Base-by-base conservation (phyloP, 306 rosid species). In the Sicyos edulis region DNA sequence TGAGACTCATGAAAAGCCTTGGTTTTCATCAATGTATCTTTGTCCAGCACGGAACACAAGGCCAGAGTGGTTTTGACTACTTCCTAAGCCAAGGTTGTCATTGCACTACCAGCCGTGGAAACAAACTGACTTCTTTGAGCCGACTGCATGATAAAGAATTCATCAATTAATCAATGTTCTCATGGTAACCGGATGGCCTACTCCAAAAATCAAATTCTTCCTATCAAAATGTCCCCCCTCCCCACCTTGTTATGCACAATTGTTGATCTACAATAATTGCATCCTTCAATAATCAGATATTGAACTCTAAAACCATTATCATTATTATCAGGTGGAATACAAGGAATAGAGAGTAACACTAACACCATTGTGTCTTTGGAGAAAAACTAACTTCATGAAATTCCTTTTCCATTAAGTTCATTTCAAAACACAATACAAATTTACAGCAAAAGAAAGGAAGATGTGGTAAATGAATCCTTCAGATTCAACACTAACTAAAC, bases 261-360 rank as follows among this genome's bases (percentile, higher is more conserved):
- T 88, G 90, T 76, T 92, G 93, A 77, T 92, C 98, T 58, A 88
- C 79, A 76, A 92, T 90, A 59, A 96, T 84, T 65, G 98, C 98
- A 69, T 93, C 98, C 98, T 93, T 82, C 71, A 54, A 82, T 20
- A 12, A 80, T 45, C 56, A 83, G 47, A 69, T 57, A 40, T 37
- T 13, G 37, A 73, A 72, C 54, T 50, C 70, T 40, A 52, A 61
- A 74, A 51, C n/a, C n/a, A n/a, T n/a, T n/a, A n/a, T n/a, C n/a
- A n/a, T n/a, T n/a, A n/a, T n/a, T n/a, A n/a, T n/a, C n/a, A n/a
- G n/a, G n/a, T n/a, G n/a, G n/a, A n/a, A n/a, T n/a, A n/a, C n/a
- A n/a, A n/a, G n/a, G n/a, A n/a, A n/a, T n/a, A n/a, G n/a, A n/a
- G n/a, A n/a, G n/a, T n/a, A n/a, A n/a, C n/a, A n/a, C n/a, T n/a